Evolutionary conservation across 2,329 filamentous ascomycete genomes (phyloP).

Genomic region (Aspergillus candidus): DNA sequence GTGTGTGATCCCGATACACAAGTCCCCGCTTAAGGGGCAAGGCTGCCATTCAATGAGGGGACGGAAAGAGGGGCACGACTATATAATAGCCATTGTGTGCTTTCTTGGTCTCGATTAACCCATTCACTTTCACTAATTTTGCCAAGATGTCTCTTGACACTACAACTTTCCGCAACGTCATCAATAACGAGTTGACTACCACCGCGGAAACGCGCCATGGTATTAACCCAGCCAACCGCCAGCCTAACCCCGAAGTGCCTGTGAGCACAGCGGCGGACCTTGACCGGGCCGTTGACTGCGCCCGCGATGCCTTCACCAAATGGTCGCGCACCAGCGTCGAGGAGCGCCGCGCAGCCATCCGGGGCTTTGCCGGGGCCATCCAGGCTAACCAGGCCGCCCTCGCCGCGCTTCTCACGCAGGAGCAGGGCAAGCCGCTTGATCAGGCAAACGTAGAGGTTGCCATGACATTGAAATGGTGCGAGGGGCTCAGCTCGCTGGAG

Average conservation of each 20-base stretch:
- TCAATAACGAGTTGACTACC: constrained; percentile 45
- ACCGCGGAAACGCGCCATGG: constrained; percentile 43
- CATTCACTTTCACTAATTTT: no score
- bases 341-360: constrained; percentile 28
- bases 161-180: constrained; percentile 46
- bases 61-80: no score
- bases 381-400: constrained; percentile 33
- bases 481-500: constrained; percentile 20
- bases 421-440: constrained; percentile 37
- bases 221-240: constrained; percentile 48
- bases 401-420: constrained; percentile 35
- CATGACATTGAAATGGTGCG: constrained; percentile 20
- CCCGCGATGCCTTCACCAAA: constrained; percentile 41
- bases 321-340: constrained; percentile 39
- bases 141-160: no score
- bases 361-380: constrained; percentile 29
- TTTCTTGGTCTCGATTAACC: no score
- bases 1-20: no score
- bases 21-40: no score
- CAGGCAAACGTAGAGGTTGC: constrained; percentile 24
- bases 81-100: no score
- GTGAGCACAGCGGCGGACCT: constrained; percentile 46
- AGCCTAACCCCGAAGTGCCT: constrained; percentile 48
- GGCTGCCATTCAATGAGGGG: no score
- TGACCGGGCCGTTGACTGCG: constrained; percentile 46